Conservation (phyloP, 306 rosid genomes). For the Begonia fuchsioides region DNA sequence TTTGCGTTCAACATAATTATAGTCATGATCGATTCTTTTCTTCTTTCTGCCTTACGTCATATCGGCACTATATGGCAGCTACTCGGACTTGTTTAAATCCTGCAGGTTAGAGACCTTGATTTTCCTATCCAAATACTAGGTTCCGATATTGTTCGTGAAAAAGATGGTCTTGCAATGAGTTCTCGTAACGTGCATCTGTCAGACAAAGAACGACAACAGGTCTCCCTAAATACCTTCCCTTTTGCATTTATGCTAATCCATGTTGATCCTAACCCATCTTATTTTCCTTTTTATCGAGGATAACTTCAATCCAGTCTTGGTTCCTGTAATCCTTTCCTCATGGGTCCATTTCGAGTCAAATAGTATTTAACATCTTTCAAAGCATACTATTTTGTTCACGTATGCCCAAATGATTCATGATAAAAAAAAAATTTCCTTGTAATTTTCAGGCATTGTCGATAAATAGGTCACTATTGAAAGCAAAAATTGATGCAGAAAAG, state of each 20-base stretch:
- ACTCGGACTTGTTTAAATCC: too few relatives aligned
- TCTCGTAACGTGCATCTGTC: constrained; percentile 83
- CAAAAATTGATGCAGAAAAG: constrained; percentile 44
- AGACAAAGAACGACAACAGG: constrained; percentile 65
- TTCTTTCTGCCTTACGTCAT: too few relatives aligned
- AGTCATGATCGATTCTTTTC: too few relatives aligned
- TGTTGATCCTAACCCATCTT: too few relatives aligned
- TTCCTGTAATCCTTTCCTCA: not conserved
- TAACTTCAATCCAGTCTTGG: not conserved
- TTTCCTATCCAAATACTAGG: constrained; percentile 58
- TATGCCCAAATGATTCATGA: too few relatives aligned
- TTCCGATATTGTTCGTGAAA: constrained; percentile 49
- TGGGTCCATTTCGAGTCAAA: not conserved
- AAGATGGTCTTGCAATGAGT: constrained; percentile 86
- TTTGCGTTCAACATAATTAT: too few relatives aligned
- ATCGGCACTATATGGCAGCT: too few relatives aligned
- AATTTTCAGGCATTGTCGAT: constrained; percentile 57
- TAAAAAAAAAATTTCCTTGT: too few relatives aligned
- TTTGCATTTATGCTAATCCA: too few relatives aligned
- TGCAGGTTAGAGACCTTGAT: constrained; percentile 87
- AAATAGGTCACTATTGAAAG: constrained; percentile 49
- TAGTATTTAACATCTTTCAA: not conserved
- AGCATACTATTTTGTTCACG: not conserved
- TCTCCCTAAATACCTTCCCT: constrained; percentile 2
- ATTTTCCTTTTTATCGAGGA: too few relatives aligned